Evolutionary conservation across 2,329 filamentous ascomycete genomes (phyloP).

Genomic region (Aureobasidium mangrovei): DNA sequence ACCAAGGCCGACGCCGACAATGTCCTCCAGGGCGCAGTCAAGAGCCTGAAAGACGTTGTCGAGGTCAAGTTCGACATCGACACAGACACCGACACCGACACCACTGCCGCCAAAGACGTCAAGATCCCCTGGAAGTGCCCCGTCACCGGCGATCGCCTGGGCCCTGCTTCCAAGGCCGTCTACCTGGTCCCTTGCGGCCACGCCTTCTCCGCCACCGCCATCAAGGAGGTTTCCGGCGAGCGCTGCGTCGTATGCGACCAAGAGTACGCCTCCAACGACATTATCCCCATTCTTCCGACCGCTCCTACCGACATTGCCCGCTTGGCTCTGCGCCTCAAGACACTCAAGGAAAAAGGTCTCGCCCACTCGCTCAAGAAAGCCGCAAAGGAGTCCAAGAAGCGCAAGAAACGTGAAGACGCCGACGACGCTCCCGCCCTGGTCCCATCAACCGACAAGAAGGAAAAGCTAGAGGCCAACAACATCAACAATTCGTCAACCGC

Average conservation of each 20-base stretch:
- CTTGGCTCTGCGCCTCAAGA: constrained; percentile 57
- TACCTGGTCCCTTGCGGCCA: constrained; percentile 94
- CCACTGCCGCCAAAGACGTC: constrained; percentile 31
- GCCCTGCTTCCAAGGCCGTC: constrained; percentile 60
- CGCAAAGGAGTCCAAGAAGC: constrained; percentile 60
- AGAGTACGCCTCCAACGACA: constrained; percentile 61
- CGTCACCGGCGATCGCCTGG: constrained; percentile 77
- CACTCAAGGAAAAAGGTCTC: constrained; percentile 62
- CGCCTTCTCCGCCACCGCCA: constrained; percentile 78
- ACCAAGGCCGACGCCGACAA: constrained; percentile 50
- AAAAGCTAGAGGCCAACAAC: constrained; percentile 33
- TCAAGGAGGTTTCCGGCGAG: constrained; percentile 54
- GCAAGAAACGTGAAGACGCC: constrained; percentile 34
- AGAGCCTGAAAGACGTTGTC: constrained; percentile 74
- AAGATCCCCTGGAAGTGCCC: constrained; percentile 68
- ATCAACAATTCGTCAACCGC: constrained; percentile 89
- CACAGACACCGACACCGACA: constrained; percentile 17
- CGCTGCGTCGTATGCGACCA: constrained; percentile 61
- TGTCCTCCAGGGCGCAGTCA: constrained; percentile 55
- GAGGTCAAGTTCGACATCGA: constrained; percentile 68
- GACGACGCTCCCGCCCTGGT: constrained; percentile 14
- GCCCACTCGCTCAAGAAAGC: constrained; percentile 85
- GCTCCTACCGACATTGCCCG: constrained; percentile 60
- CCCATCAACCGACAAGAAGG: constrained; percentile 1
- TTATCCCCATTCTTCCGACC: constrained; percentile 73